Evolutionary conservation across 805 yeast genomes (phyloP), one percentile per base, ranked within the genome.

Genomic region (Candida michaelii): DNA sequence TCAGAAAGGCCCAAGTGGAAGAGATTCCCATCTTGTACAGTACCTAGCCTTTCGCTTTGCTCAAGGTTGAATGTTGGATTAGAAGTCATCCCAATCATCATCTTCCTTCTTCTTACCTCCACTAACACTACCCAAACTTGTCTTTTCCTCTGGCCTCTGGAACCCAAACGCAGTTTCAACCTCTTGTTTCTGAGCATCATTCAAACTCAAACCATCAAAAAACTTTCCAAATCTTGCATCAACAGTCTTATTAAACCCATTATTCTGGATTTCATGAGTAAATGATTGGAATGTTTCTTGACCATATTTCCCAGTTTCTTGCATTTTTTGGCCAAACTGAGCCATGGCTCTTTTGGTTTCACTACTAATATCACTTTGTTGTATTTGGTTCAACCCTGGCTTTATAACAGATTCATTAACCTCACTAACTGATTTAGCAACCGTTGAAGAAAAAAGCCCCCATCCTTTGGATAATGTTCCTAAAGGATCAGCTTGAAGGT

Each of bases 261-360:
- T 71, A 48, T 51, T 63, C 60, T 64, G 66, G 21, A 66, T 51
- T 59, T 73, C 66, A 27, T 58, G 47, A 30, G 89, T 82, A 56
- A 82, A 80, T 13, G 71, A 69, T 47, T 72, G 74, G 54, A 79
- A 74, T n/a, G 83, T 81, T 49, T 82, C 84, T 41, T 80, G 81
- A 19, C 95, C 87, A 51, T 79, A 80, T 46, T 72, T 76, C 25
- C 95, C 85, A 0, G 97, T 88, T 52, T 89, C 95, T 60, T 86
- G 95, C 69, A 91, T 85, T 58, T 82, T 89, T 59, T 87, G 95
- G 36, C 97, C 97, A 68, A 91, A 93, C 70, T 93, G 97, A 45
- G 88, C 83, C 77, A 95, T 87, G n/a, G 98, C 98, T 52, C 89
- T 79, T 49, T 77, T 81, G 4, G 98, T 93, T 57, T 89, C 95